Base-by-base conservation (phyloP, 306 rosid species). In the Pachyrhizus erosus region DNA sequence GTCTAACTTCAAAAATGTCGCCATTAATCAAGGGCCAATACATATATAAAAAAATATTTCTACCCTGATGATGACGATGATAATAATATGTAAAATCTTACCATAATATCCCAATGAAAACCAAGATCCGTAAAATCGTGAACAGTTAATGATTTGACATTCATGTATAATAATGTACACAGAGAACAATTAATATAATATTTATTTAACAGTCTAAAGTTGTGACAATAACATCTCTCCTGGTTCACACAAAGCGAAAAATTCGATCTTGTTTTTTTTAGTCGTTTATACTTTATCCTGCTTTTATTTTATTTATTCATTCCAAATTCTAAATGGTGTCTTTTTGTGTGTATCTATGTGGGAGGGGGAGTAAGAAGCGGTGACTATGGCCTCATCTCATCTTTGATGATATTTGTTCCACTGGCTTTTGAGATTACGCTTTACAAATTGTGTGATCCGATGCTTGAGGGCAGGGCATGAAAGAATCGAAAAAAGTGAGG, bases 361-460 rank as follows among this genome's bases (percentile, higher is more conserved):
- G n/a, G n/a, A n/a, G n/a, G n/a, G n/a, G n/a, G n/a, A n/a, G n/a
- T n/a, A n/a, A n/a, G n/a, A n/a, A n/a, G n/a, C n/a, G n/a, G n/a
- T n/a, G n/a, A n/a, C n/a, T n/a, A 34, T 34, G 39, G 6, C 5
- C 7, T 27, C 31, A 0, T 34, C 5, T 34, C 39, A 34, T n/a
- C n/a, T n/a, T n/a, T n/a, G n/a, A n/a, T 34, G 7, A 34, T 34
- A 34, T 34, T 34, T 20, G 61, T 7, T 5, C 0, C 8, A 18
- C 17, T 27, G 0, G 45, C 78, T 81, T 77, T 18, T 42, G 67
- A 42, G 83, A 86, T 78, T n/a, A 77, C 81, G 65, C 82, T 82
- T 86, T 82, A 54, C 33, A 24, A 78, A 67, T 75, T 81, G 83
- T 31, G 70, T 43, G 85, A 83, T 86, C 82, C 85, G 69, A 86